Base-by-base conservation (phyloP, 352 stramenopile species). In the Hyaloperonospora arabidopsidis region DNA sequence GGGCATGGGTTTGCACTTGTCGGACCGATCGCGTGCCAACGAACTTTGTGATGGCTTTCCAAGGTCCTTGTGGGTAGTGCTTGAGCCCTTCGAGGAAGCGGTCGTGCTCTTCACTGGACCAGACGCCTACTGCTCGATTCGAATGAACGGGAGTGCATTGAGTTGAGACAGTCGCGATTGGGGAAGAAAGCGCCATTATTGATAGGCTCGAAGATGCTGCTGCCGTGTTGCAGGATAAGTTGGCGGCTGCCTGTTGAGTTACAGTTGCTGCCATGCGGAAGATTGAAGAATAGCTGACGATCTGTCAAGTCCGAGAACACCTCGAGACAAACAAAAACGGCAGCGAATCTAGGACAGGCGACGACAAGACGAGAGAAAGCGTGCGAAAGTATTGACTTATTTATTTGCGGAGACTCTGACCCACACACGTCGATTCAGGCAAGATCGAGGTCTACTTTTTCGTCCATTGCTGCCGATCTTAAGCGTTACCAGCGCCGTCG, bases 1-100 rank as follows among this genome's bases (percentile, higher is more conserved):
- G 67, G 13, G 70, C 67, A 49, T 82, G 72, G 2, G 76, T 87
- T 53, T 87, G 79, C 51, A 87, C 77, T 52, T 89, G 79, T 3
- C 79, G 74, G 1, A 80, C 63, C 0, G 73, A 85, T 18, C 75
- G 69, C 41, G 76, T 81, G 17, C 62, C 68, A 23, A 86, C 46
- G 49, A 53, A 57, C 40, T 71, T 58, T 7, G 76, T 68, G 51
- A 84, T 81, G 22, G 49, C 49, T 50, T 63, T 71, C 76, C 76
- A 86, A 1, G 73, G 73, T 0, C 73, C 71, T 17, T 72, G 60
- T 12, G 76, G 76, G 55, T 65, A 86, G 32, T 65, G 64, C 25
- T 71, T 70, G 29, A 86, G 66, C 15, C 66, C 76, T 7, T 68
- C 49, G 13, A 86, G 63, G 50, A 86, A 86, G 11, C 65, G 69